A percentile compares a stretch with the other conserved stretches of the same genome.
These are phyloP conservation scores for Hamamelis virginiana DNA, from an alignment of 164 flowering plant species.

Conservation along the genomic window DNA sequence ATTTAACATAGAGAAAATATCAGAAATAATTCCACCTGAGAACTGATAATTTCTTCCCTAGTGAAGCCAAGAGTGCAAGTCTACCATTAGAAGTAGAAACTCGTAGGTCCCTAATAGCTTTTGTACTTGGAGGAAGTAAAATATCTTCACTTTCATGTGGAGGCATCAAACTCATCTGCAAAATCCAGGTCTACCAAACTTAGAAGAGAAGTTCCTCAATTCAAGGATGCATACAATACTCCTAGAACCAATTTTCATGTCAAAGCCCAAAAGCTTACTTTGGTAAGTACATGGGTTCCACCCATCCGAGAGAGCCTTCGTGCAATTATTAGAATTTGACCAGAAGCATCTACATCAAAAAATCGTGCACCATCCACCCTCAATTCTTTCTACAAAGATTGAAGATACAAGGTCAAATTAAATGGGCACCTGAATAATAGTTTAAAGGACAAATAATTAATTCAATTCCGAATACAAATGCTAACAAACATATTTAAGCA, in stretches of 20 bases:
- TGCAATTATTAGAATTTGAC: slow-evolving; percentile 49
- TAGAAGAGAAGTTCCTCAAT: background rate
- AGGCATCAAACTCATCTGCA: slow-evolving; percentile 71
- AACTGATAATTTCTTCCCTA: slow-evolving; percentile 76
- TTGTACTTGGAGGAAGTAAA: slow-evolving; percentile 51
- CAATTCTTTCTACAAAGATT: slow-evolving; percentile 52
- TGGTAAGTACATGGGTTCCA: slow-evolving; percentile 58
- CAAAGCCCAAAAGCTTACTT: slow-evolving; percentile 39
- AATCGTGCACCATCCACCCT: slow-evolving; percentile 69
- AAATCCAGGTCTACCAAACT: slow-evolving; percentile 1
- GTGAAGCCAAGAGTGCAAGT: slow-evolving; percentile 67
- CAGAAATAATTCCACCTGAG: slow-evolving; percentile 48
- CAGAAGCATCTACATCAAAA: slow-evolving; percentile 64
- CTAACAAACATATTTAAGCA: background rate
- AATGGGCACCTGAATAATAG: background rate
- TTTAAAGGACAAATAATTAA: background rate
- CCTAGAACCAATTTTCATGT: slow-evolving; percentile 1
- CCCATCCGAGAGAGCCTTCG: slow-evolving; percentile 55
- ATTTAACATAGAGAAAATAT: background rate
- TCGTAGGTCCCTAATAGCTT: slow-evolving; percentile 65
- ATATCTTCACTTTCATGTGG: slow-evolving; percentile 70
- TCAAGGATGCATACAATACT: background rate
- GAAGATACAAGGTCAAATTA: background rate
- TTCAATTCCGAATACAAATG: background rate
- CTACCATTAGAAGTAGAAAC: slow-evolving; percentile 37